Base-by-base conservation (phyloP, 768 basidiomycete genomes). In the Russula virescens region DNA sequence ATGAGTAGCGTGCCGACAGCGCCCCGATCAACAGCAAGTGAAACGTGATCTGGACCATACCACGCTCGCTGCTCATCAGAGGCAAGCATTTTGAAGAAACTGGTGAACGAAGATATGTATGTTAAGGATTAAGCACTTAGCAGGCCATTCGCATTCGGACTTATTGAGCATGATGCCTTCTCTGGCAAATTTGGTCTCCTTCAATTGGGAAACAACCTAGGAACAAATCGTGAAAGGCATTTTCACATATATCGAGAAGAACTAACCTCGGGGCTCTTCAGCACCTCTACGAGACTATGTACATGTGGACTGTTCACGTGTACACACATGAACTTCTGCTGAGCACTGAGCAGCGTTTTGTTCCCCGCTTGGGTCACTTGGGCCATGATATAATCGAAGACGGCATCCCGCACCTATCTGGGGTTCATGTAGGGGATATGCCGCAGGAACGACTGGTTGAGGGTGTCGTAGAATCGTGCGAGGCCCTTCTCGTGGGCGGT, bases 11-110 rank as follows among this genome's bases (percentile, higher is more conserved):
- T 94, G 18, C 94, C 94, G 45, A 98, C 86, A 0, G 97, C 97
- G 0, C 94, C 95, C 52, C 97, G 81, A 70, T 95, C 91, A 40
- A 91, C 88, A 4, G 97, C 97, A 25, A 97, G 80, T 53, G 81
- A 79, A 59, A 99, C 97, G 73, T 99, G 96, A 53, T 91, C 87
- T 14, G 95, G 92, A 1, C 96, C 97, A 73, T 99, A 99, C 97
- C 97, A 99, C 6, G 97, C 97, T 58, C 97, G 82, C 78, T 95
- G 86, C 73, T 98, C 95, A 68, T 99, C 95, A 1, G 81, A 82
- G 0, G 89, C 93, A 34, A 98, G 83, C 94, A 95, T 98, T 74
- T 98, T 99, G 78, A 94, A 94, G 77, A 99, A 99, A 68, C 95
- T 98, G 67, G 2, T 35, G 35, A 16, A 51, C 60, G 31, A 59